Evolutionary conservation across 2,329 filamentous ascomycete species (phyloP).

Genomic region (Escovopsis weberi): DNA sequence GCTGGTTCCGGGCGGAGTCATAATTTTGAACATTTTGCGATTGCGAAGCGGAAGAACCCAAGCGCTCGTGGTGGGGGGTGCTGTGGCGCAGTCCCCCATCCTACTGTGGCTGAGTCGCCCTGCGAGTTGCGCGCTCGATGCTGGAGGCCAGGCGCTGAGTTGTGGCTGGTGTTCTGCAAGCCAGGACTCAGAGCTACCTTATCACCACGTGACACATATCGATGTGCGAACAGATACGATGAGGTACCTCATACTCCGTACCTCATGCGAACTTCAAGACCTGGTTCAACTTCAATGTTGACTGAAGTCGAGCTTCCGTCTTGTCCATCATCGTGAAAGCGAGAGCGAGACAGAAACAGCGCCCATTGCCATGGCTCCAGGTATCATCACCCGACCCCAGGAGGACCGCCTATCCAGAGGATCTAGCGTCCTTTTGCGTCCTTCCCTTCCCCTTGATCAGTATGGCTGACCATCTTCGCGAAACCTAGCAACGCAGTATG

Average conservation of each 20-base stretch:
- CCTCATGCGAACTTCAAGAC: too few species aligned
- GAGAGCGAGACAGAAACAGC: constrained; percentile 3
- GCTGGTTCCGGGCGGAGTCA: constrained; percentile 18
- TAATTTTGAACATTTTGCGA: constrained; percentile 29
- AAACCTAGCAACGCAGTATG: constrained; percentile 54
- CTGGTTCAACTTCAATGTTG: too few species aligned
- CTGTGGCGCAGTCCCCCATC: constrained; percentile 16
- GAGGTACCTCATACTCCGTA: too few species aligned
- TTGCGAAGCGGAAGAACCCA: constrained; percentile 10
- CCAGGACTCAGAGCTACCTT: constrained; percentile 5
- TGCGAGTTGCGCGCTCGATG: too few species aligned
- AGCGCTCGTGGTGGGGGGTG: constrained; percentile 27
- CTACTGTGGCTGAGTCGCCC: too few species aligned
- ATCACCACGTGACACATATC: constrained; percentile 19
- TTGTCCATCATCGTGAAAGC: constrained; percentile 6
- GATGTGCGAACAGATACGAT: too few species aligned
- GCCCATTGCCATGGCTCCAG: constrained; percentile 24
- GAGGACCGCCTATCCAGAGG: neutral
- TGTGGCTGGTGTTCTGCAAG: neutral
- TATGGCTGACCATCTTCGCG: too few species aligned
- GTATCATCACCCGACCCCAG: constrained; percentile 4
- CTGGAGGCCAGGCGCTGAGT: too few species aligned
- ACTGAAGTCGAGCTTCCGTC: constrained; percentile 8
- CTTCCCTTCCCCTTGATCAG: too few species aligned
- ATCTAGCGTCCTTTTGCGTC: too few species aligned